These are phyloP conservation scores for Cladorrhinum samala DNA, from an alignment of 495 filamentous ascomycete genomes.

Conservation along the genomic window DNA sequence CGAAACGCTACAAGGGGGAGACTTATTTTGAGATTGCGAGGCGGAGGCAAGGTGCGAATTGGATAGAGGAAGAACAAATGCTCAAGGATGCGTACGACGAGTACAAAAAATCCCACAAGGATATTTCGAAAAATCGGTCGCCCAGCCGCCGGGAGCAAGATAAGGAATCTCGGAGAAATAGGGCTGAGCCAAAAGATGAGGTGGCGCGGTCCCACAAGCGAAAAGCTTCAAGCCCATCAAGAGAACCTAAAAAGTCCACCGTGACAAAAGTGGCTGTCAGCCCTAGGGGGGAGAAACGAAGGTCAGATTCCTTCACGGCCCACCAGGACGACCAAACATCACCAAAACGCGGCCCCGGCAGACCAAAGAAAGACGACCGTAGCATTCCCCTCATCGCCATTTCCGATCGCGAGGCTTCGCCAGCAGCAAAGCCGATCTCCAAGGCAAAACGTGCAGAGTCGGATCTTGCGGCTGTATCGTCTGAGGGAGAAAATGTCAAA, in stretches of 20 bases:
- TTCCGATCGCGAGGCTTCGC: conserved; percentile 50
- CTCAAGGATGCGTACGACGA: conserved; percentile 74
- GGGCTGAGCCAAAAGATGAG: conserved; percentile 37
- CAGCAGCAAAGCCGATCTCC: conserved; percentile 32
- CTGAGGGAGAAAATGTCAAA: conserved; percentile 49
- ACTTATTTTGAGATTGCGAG: conserved; percentile 81
- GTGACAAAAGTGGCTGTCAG: conserved; percentile 32
- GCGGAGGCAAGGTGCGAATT: conserved; percentile 73
- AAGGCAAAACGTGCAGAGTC: conserved; percentile 44
- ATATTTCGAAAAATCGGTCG: conserved; percentile 41
- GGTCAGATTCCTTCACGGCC: conserved; percentile 31
- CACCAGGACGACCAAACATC: conserved; percentile 37
- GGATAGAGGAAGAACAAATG: conserved; percentile 82
- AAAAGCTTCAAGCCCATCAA: conserved; percentile 42
- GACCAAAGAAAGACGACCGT: conserved; percentile 44
- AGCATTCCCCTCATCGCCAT: conserved; percentile 33
- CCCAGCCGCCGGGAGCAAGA: conserved; percentile 52
- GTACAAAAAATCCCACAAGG: conserved; percentile 43
- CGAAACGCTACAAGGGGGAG: conserved; percentile 59
- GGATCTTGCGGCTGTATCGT: conserved; percentile 41
- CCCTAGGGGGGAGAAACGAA: conserved; percentile 38
- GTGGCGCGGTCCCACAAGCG: conserved; percentile 34
- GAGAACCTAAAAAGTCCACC: conserved; percentile 34
- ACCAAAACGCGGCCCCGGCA: conserved; percentile 42
- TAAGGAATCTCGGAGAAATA: conserved; percentile 44